Evolutionary conservation across 148 eudicot species (phyloP).

Genomic region (Selenicereus undatus): DNA sequence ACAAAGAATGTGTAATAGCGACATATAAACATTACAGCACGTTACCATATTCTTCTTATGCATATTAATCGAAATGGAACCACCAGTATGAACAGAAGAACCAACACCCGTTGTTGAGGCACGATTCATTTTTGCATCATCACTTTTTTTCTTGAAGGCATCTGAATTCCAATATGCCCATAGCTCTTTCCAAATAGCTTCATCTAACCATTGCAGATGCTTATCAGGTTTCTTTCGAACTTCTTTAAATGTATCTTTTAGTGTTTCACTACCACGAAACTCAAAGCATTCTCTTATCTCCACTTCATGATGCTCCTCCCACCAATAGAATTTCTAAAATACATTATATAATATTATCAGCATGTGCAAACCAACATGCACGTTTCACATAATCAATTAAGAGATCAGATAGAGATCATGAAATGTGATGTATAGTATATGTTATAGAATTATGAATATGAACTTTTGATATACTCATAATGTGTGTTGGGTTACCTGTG

Average conservation of each 20-base stretch:
- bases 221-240: not conserved
- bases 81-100: not conserved
- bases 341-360: not conserved
- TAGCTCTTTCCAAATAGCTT: not conserved
- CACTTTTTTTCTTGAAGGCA: not conserved
- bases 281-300: not conserved
- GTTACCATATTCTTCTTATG: not conserved
- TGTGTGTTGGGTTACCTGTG: too few species aligned
- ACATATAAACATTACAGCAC: too few species aligned
- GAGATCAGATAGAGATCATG: too few species aligned
- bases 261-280: not conserved
- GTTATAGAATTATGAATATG: too few species aligned
- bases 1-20: too few species aligned
- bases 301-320: not conserved
- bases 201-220: not conserved
- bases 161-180: not conserved
- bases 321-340: not conserved
- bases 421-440: too few species aligned
- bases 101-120: not conserved
- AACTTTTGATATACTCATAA: too few species aligned
- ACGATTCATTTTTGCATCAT: not conserved
- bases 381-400: too few species aligned
- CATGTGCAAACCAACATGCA: not conserved
- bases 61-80: not conserved
- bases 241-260: not conserved